Evolutionary conservation across 1,284 basidiomycete genomes (phyloP), one percentile per base, ranked within the genome.

Genomic region (Phylloboletellus chloephorus): DNA sequence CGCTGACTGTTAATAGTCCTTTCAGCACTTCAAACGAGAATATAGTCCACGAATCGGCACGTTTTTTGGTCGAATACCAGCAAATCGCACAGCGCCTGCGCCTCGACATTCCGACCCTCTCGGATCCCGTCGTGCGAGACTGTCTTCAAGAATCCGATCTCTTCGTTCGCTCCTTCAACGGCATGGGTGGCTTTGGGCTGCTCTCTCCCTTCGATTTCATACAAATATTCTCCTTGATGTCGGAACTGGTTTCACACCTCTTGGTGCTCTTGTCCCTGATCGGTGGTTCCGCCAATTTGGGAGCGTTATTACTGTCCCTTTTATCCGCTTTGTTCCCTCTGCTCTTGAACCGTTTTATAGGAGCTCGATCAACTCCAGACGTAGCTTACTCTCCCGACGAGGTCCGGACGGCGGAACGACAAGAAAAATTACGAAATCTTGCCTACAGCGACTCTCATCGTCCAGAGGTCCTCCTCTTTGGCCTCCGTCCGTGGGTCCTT

Each of bases 91-190:
- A 84, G 48, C 78, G 85, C 45, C 69, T 91, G 19, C 78, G 76
- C 29, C 73, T 90, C 41, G 85, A 90, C 53, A 73, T 88, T 28
- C 86, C 85, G 39, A 82, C 84, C 4, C 68, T 88, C 34, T 71
- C 79, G 34, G 81, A 88, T 53, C 80, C 85, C 26, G 60, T 69
- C 46, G 69, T 84, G 15, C 76, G 79, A 40, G 84, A 87, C 51
- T 72, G 89, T 22, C 68, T 90, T n/a, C 78, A 83, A 49, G 88
- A 91, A 63, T 87, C 87, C 11, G 88, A 88, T 52, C 71, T 83
- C 17, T 85, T 87, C 53, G 81, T 85, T 31, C 72, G 77, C 43
- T 84, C 85, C 6, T 83, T 89, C 59, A 77, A 73, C 50, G 79
- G 79, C 36, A 64, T 69, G 48, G 75, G 78, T 25, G 72, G 79